phyloP scores from a whole-genome alignment of 495 filamentous ascomycete genomes.

The Corynascus novoguineensis region DNA sequence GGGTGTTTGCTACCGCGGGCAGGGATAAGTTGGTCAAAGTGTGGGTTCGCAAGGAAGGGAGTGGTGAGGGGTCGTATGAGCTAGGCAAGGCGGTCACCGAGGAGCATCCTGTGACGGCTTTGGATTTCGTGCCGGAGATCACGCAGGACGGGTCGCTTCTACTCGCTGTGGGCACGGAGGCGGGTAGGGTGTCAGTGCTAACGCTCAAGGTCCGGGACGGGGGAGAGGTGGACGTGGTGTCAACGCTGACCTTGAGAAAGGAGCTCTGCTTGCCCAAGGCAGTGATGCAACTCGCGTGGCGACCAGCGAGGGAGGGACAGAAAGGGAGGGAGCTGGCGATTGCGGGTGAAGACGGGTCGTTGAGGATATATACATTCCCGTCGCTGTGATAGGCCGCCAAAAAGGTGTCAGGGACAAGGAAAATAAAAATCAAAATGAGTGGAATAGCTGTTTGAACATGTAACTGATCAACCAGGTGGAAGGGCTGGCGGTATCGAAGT shows the following conservation, averaged over 20 bases:
- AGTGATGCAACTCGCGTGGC: conserved; percentile 73
- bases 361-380: conserved; percentile 64
- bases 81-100: conserved; percentile 21
- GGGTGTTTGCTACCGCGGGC: conserved; percentile 76
- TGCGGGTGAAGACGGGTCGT: conserved; percentile 76
- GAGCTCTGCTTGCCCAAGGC: conserved; percentile 60
- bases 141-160: conserved; percentile 40
- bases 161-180: conserved; percentile 65
- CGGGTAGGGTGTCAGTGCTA: conserved; percentile 48
- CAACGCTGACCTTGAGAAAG: conserved; percentile 39
- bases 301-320: conserved; percentile 42
- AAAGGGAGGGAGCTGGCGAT: conserved; percentile 58
- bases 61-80: conserved; percentile 30
- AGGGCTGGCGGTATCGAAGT: background rate
- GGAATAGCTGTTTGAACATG: background rate
- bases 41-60: conserved; percentile 49
- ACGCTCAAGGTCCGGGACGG: conserved; percentile 29
- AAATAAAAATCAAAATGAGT: background rate
- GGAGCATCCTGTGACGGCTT: conserved; percentile 62
- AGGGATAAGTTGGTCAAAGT: conserved; percentile 81
- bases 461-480: background rate
- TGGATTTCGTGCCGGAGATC: conserved; percentile 55
- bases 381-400: background rate
- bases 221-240: conserved; percentile 41
- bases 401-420: too few relatives aligned